phyloP scores from a whole-genome alignment of 169 alveolate genomes.

The Plasmodium inui region DNA sequence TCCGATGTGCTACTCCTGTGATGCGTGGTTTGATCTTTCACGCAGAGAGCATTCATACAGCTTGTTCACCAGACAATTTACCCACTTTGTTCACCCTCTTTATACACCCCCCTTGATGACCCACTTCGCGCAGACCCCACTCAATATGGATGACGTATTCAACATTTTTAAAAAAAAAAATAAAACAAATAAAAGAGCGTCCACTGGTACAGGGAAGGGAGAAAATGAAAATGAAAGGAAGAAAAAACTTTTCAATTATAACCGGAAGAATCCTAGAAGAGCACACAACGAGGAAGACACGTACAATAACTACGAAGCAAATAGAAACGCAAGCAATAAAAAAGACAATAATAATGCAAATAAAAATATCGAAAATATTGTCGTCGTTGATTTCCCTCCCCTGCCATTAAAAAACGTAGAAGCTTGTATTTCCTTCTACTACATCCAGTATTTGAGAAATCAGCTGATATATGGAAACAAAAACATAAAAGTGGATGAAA shows the following conservation, averaged over 20 bases:
- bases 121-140: neutral
- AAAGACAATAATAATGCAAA: neutral
- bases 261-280: conserved; percentile 60
- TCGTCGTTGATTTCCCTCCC: conserved; percentile 62
- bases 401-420: conserved; percentile 70
- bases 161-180: conserved; percentile 34
- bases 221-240: conserved; percentile 35
- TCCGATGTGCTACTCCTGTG: neutral
- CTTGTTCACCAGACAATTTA: neutral
- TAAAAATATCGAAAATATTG: conserved; percentile 53
- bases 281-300: conserved; percentile 75
- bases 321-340: neutral
- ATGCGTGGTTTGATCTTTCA: neutral
- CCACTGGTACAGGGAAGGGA: neutral
- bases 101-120: neutral
- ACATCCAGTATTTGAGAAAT: conserved; percentile 62
- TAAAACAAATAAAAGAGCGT: conserved; percentile 38
- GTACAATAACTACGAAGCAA: neutral
- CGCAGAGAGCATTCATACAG: neutral
- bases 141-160: conserved; percentile 53
- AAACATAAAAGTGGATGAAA: conserved; percentile 59
- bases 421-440: conserved; percentile 64
- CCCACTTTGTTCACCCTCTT: neutral
- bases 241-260: conserved; percentile 23
- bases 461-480: conserved; percentile 74